Base-by-base conservation (phyloP, 1,139 yeast genomes). In the Suhomyces wounanorum region DNA sequence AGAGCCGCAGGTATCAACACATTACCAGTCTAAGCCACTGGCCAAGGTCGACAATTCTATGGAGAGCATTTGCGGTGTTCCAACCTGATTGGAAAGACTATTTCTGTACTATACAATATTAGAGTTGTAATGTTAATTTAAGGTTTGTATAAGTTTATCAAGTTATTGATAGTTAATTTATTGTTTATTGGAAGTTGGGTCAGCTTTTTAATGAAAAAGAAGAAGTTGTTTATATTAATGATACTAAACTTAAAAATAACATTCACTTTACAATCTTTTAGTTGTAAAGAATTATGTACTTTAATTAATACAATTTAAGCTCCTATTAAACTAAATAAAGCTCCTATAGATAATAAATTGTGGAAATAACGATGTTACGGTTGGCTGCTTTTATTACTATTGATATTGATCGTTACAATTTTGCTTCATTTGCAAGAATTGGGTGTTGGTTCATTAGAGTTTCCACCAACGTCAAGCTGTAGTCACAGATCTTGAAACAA, bases 1-100 rank as follows among this genome's bases (percentile, higher is more conserved):
- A 68, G 78, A 56, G 62, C 75, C 40, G 81, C 81, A 2, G 81
- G 81, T 21, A 65, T 76, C 45, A 73, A 73, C 55, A 71, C 78
- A 16, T 72, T 77, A 51, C 81, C 81, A 11, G 77, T 74, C 23
- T 74, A 59, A 51, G 31, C 16, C 18, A 23, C n/a, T 21, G 23
- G 6, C 6, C 6, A 21, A 21, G 23, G 23, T 21, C 23, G 23
- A 21, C 6, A 21, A 21, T 26, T 28, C 13, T 11, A 16, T 11
- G 14, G 8, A 14, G 33, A 26, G n/a, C 26, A 46, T 43, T 47
- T 2, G 21, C 21, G 49, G 45, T 41, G n/a, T 40, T 26, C 28
- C 6, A n/a, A 9, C 8, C 8, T 14, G 23, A 11, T 8, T 11
- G 33, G 7, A 9, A 17, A 7, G 37, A 7, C 18, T 14, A 3